Percentiles rank a stretch among this genome's conserved stretches.
phyloP scores from a whole-genome alignment of 2,329 filamentous ascomycete species.

The Colletotrichum sojae region DNA sequence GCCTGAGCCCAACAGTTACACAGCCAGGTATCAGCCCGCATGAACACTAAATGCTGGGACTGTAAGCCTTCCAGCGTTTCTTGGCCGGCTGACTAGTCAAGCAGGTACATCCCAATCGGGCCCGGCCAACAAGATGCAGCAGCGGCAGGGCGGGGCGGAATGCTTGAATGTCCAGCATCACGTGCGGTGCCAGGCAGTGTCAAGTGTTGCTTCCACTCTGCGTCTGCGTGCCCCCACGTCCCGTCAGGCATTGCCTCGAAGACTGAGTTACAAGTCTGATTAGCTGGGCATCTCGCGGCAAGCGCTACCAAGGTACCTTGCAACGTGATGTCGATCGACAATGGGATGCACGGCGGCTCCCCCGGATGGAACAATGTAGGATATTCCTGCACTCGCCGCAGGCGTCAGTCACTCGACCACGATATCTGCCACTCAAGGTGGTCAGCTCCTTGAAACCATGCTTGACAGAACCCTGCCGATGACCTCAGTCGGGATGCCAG shows the following conservation, averaged over 20 bases:
- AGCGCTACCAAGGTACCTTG: background rate
- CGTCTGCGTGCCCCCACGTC: constrained; percentile 31
- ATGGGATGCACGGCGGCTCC: too few species aligned
- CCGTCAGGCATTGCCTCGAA: constrained; percentile 21
- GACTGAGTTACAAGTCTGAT: background rate
- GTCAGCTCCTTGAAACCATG: background rate
- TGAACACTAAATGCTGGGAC: constrained; percentile 19
- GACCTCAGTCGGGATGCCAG: background rate
- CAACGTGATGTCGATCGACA: background rate
- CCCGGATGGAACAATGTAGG: too few species aligned
- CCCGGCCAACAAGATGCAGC: constrained; percentile 8
- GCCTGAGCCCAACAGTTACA: constrained; percentile 36
- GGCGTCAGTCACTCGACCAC: too few species aligned
- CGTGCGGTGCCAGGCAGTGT: background rate
- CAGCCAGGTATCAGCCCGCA: constrained; percentile 15
- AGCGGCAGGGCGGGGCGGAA: constrained; percentile 27
- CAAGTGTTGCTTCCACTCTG: constrained; percentile 12
- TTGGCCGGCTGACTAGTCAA: constrained; percentile 15
- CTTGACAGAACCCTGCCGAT: background rate
- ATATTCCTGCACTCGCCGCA: too few species aligned
- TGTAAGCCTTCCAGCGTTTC: constrained; percentile 12
- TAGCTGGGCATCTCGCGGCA: background rate
- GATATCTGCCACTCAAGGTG: too few species aligned
- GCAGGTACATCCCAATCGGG: constrained; percentile 28
- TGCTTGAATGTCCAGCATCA: constrained; percentile 33